Base-by-base conservation (phyloP, 164 flowering plant genomes). In the Paratinospora sagittata region DNA sequence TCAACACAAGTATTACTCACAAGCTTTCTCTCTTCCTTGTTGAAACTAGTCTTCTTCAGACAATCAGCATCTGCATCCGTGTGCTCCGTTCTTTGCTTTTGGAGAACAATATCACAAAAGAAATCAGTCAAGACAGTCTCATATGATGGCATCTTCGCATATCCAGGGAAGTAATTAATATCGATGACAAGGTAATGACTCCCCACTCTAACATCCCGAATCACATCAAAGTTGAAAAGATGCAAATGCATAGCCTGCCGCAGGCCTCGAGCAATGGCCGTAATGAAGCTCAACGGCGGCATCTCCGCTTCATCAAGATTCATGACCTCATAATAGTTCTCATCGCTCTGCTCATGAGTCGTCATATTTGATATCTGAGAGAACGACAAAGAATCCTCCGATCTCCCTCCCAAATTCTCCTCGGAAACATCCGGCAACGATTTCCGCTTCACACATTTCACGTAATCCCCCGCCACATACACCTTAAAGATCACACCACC, bases 401-500 rank as follows among this genome's bases (percentile, higher is more conserved):
- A n/a, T n/a, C n/a, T n/a, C n/a, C n/a, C n/a, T n/a, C n/a, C n/a
- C n/a, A n/a, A n/a, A n/a, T n/a, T n/a, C n/a, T n/a, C n/a, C n/a
- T n/a, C n/a, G n/a, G n/a, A n/a, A n/a, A 87, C 83, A 77, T 92
- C 96, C 0, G 95, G 92, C 75, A 92, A 72, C 2, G 96, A 90
- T 74, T 86, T 90, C 76, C 95, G 64, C 77, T 86, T 92, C 69
- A 90, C 96, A 47, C 93, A 90, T 58, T 73, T 81, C 76, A 92
- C 96, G 39, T 82, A 64, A 34, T 85, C 83, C 0, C 93, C 97
- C 2, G 82, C 96, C 39, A 92, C 97, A 67, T 88, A 92, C 3
- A 89, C 93, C 84, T 92, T 92, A 72, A 92, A 92, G 21, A 92
- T n/a, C n/a, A n/a, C n/a, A n/a, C n/a, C n/a, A n/a, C n/a, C n/a